A percentile compares a stretch with the other conserved stretches of the same genome.
Evolutionary conservation across 495 filamentous ascomycete species (phyloP).

Genomic region (Xylaria longipes): DNA sequence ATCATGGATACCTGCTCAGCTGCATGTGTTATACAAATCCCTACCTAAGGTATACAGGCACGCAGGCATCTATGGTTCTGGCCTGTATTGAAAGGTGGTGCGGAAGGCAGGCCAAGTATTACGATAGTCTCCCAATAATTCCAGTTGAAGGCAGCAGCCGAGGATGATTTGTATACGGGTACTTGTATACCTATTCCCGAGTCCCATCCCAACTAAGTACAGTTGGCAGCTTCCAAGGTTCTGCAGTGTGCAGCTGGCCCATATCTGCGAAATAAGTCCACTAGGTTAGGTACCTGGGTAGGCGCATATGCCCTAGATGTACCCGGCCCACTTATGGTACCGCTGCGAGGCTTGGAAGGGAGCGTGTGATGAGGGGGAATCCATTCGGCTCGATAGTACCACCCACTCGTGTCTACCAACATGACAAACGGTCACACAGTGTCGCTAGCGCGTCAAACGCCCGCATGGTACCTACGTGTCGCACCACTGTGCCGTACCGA

Average conservation of each 20-base stretch:
- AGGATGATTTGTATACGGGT: neutral
- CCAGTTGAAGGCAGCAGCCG: slow-evolving; percentile 10
- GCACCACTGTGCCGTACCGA: neutral
- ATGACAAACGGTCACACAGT: neutral
- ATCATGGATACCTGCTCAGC: neutral
- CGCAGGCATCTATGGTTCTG: neutral
- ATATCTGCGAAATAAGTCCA: neutral
- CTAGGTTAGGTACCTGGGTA: neutral
- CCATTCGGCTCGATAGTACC: neutral
- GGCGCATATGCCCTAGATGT: neutral
- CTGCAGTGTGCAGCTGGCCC: neutral
- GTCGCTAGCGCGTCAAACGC: neutral
- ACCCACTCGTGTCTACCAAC: neutral
- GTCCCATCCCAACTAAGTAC: no score
- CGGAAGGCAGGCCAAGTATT: neutral
- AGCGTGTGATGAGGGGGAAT: slow-evolving; percentile 1
- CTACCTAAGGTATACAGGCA: neutral
- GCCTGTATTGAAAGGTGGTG: neutral
- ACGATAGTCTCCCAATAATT: neutral
- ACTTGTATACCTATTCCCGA: neutral
- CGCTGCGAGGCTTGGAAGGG: neutral
- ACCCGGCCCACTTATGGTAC: neutral
- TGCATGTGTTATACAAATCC: neutral
- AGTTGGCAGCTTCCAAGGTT: neutral
- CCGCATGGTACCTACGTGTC: neutral